Evolutionary conservation across 1,284 basidiomycete genomes (phyloP).

Genomic region (Cerioporus squamosus): DNA sequence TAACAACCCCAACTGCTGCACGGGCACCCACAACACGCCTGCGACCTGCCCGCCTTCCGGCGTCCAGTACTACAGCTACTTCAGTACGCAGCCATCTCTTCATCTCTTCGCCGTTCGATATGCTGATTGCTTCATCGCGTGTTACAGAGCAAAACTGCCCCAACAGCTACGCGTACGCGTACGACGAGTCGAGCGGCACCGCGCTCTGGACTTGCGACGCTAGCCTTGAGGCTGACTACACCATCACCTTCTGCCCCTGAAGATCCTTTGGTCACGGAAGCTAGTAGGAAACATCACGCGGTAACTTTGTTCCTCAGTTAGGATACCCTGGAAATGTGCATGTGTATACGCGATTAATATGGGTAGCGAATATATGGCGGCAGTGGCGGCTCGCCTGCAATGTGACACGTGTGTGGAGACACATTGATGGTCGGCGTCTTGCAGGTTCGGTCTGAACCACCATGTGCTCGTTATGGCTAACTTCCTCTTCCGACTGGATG

Average conservation of each 20-base stretch:
- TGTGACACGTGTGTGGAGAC: too few relatives aligned
- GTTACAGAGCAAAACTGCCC: constrained; percentile 49
- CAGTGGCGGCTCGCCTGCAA: too few relatives aligned
- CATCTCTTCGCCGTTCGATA: too few relatives aligned
- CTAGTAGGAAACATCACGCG: not conserved
- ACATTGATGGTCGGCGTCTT: too few relatives aligned
- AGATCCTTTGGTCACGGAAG: not conserved
- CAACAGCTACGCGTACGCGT: constrained; percentile 54
- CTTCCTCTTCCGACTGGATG: too few relatives aligned
- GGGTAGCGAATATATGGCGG: too few relatives aligned
- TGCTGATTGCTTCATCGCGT: not conserved
- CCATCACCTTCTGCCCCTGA: constrained; percentile 53
- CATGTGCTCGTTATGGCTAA: too few relatives aligned
- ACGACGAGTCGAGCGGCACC: constrained; percentile 50
- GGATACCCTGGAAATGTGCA: too few relatives aligned
- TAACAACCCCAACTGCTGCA: constrained; percentile 48
- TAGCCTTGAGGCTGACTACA: constrained; percentile 45
- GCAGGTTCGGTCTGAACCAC: too few relatives aligned
- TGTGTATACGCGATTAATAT: too few relatives aligned
- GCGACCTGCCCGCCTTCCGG: constrained; percentile 47
- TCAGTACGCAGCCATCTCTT: constrained; percentile 22
- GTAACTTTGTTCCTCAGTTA: too few relatives aligned
- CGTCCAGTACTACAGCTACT: constrained; percentile 44
- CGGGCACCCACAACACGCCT: constrained; percentile 44
- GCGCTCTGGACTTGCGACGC: constrained; percentile 52